Evolutionary conservation across 2,329 filamentous ascomycete genomes (phyloP).

Genomic region (Fusarium ambrosium): DNA sequence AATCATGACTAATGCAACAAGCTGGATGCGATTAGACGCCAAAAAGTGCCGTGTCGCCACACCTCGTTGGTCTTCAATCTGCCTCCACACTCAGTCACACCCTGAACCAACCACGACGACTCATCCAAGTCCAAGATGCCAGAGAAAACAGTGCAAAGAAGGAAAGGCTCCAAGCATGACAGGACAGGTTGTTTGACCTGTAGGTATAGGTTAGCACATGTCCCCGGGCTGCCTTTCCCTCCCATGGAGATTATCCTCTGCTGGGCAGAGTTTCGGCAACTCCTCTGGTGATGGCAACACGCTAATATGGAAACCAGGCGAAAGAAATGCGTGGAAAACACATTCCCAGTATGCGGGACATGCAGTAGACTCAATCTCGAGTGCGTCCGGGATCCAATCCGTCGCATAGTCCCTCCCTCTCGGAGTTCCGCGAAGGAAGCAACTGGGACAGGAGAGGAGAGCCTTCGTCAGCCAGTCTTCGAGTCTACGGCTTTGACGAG

Average conservation of each 20-base stretch:
- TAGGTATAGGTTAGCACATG: not conserved
- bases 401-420: not conserved
- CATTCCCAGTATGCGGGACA: not conserved
- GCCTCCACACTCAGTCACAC: not conserved
- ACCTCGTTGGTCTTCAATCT: not conserved
- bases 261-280: not conserved
- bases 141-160: not conserved
- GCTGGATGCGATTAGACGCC: not conserved
- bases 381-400: not conserved
- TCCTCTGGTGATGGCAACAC: not conserved
- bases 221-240: not conserved
- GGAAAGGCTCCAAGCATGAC: not conserved
- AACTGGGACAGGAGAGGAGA: not conserved
- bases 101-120: not conserved
- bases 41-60: not conserved
- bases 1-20: not conserved
- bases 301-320: not conserved
- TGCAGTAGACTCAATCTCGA: not conserved
- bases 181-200: not conserved
- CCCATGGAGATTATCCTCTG: not conserved
- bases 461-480: not conserved
- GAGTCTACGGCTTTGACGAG: not conserved
- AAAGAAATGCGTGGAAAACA: conserved; percentile 1
- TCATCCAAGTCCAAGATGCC: not conserved
- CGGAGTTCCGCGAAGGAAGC: not conserved